phyloP scores from a whole-genome alignment of 148 eudicot genomes.

The Rhododendron molle region DNA sequence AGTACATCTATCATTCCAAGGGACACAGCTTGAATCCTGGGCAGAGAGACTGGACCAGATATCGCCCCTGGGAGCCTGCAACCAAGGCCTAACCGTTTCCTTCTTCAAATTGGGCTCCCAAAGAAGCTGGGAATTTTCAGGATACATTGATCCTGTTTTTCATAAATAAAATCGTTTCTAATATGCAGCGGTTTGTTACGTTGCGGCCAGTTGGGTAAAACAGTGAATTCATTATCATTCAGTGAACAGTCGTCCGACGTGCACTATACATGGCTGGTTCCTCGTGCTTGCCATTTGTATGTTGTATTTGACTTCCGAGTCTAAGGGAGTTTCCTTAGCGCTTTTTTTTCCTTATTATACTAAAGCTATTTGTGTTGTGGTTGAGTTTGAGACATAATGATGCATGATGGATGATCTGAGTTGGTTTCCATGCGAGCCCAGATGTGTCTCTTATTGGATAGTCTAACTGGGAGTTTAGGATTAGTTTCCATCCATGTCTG shows the following conservation, averaged over 20 bases:
- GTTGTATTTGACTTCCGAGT: neutral
- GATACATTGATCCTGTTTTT: neutral
- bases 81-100: constrained; percentile 40
- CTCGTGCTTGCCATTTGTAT: neutral
- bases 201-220: neutral
- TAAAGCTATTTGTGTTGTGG: neutral
- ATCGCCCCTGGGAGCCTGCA: constrained; percentile 81
- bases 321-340: neutral
- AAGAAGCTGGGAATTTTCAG: constrained; percentile 1
- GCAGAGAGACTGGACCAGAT: constrained; percentile 96
- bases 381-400: neutral
- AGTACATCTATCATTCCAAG: constrained; percentile 91
- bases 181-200: neutral
- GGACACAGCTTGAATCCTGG: constrained; percentile 90
- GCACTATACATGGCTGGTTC: neutral
- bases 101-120: neutral
- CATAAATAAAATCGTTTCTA: neutral
- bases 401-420: neutral
- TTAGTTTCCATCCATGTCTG: neutral
- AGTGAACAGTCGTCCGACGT: neutral
- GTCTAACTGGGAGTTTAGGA: neutral
- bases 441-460: neutral
- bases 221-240: neutral
- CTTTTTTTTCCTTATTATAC: neutral
- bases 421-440: neutral